A percentile compares a stretch with the other conserved stretches of the same genome.
These are phyloP conservation scores for Eucalyptus caleyi DNA, from an alignment of 345 rosid species.

Conservation along the genomic window DNA sequence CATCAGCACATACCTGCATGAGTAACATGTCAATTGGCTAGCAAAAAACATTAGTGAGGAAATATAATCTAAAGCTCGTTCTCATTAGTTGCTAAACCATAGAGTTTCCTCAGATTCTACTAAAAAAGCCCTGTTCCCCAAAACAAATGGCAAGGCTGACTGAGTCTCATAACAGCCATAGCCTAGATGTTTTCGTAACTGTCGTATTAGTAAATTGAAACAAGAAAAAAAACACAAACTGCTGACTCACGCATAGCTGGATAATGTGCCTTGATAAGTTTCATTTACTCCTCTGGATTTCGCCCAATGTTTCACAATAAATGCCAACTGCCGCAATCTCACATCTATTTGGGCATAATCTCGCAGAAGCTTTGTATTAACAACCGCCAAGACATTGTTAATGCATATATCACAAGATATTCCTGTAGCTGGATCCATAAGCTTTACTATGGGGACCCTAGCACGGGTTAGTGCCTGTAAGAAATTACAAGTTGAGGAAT, in stretches of 20 bases:
- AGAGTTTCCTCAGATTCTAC: neutral
- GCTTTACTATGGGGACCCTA: constrained; percentile 95
- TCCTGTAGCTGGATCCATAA: constrained; percentile 90
- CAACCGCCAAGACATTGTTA: constrained; percentile 91
- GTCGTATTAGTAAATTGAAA: neutral
- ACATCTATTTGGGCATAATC: constrained; percentile 80
- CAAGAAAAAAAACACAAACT: neutral
- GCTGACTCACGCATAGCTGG: constrained; percentile 94
- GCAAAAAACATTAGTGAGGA: neutral
- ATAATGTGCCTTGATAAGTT: constrained; percentile 94
- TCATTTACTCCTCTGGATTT: constrained; percentile 89
- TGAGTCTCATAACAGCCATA: neutral
- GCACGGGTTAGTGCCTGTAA: constrained; percentile 83
- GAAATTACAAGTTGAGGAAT: neutral
- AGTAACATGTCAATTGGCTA: neutral
- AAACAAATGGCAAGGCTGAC: neutral
- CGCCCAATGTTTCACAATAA: constrained; percentile 96
- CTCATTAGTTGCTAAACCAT: neutral
- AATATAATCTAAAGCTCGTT: neutral
- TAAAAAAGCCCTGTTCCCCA: neutral
- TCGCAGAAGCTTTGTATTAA: constrained; percentile 87
- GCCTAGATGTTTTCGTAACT: neutral
- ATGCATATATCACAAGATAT: constrained; percentile 94
- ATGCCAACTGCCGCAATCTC: constrained; percentile 76
- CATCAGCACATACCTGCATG: constrained; percentile 88